Conservation (phyloP, 140 eudicot species). For the Bidens hawaiensis region DNA sequence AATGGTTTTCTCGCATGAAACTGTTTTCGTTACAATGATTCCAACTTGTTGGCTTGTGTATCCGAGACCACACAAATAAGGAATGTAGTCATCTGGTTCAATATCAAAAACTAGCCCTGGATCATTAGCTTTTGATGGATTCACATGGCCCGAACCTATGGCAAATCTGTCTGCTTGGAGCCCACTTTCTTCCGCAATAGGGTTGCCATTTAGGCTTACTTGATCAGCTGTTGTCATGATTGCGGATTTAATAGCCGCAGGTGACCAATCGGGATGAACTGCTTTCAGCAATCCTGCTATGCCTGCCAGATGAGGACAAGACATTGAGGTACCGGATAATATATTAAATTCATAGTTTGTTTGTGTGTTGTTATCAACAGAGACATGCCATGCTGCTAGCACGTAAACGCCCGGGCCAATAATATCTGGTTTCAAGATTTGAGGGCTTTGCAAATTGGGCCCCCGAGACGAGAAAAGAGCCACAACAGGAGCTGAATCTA, state of each 20-base stretch:
- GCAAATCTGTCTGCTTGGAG: slow-evolving; percentile 42
- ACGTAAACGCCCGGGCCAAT: slow-evolving; percentile 60
- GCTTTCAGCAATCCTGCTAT: slow-evolving; percentile 58
- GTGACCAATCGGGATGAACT: slow-evolving; percentile 65
- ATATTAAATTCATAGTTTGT: slow-evolving; percentile 38
- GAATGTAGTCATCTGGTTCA: slow-evolving; percentile 52
- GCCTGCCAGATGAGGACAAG: slow-evolving; percentile 77
- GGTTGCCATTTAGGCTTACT: slow-evolving; percentile 28
- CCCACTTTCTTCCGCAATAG: slow-evolving; percentile 42
- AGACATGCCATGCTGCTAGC: slow-evolving; percentile 60
- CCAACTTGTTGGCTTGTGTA: slow-evolving; percentile 44
- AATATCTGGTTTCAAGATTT: slow-evolving; percentile 71
- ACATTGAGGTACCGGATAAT: slow-evolving; percentile 73
- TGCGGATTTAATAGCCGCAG: slow-evolving; percentile 73
- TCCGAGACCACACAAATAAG: slow-evolving; percentile 60
- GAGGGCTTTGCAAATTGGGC: slow-evolving; percentile 48
- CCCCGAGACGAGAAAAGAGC: slow-evolving; percentile 60
- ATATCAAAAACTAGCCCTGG: slow-evolving; percentile 68
- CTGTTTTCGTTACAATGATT: slow-evolving; percentile 16
- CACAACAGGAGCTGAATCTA: slow-evolving; percentile 35
- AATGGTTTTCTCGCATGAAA: slow-evolving; percentile 32
- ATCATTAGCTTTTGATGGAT: slow-evolving; percentile 61
- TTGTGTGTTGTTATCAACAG: slow-evolving; percentile 32
- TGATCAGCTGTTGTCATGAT: slow-evolving; percentile 57
- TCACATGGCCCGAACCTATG: slow-evolving; percentile 63